phyloP scores from a whole-genome alignment of 225 moss, liverwort and hornwort species.

The Thuidium tamariscinum region DNA sequence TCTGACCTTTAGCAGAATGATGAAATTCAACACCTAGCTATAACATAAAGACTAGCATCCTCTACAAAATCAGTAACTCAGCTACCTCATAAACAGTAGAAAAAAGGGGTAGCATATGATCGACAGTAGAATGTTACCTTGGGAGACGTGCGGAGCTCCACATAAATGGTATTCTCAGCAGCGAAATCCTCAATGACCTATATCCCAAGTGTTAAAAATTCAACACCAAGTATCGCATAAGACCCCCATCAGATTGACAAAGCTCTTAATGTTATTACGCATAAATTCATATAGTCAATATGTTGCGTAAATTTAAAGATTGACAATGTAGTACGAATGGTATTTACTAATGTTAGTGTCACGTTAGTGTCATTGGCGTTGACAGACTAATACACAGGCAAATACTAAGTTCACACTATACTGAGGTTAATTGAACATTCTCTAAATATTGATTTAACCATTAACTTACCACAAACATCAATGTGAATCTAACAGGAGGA shows the following conservation, averaged over 20 bases:
- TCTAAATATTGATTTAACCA: not conserved
- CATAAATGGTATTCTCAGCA: slow-evolving; percentile 69
- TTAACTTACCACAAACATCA: not conserved
- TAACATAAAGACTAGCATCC: not conserved
- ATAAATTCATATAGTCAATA: not conserved
- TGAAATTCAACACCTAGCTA: not conserved
- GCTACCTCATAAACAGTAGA: not conserved
- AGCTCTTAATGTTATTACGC: not conserved
- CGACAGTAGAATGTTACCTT: slow-evolving; percentile 24
- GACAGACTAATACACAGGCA: not conserved
- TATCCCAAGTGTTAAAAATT: not conserved
- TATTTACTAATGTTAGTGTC: not conserved
- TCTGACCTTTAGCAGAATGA: not conserved
- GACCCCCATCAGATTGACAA: not conserved
- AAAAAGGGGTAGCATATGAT: not conserved
- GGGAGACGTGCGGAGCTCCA: slow-evolving; percentile 81
- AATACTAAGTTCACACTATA: not conserved
- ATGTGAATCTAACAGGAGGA: not conserved
- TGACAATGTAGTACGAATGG: not conserved
- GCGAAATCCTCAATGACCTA: slow-evolving; percentile 87
- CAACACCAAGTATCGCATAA: not conserved
- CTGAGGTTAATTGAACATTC: too few species aligned
- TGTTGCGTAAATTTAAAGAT: not conserved
- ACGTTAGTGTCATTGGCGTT: not conserved
- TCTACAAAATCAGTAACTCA: not conserved